phyloP scores from a whole-genome alignment of 2,329 filamentous ascomycete species.

The Phyllosticta paracitricarpa region DNA sequence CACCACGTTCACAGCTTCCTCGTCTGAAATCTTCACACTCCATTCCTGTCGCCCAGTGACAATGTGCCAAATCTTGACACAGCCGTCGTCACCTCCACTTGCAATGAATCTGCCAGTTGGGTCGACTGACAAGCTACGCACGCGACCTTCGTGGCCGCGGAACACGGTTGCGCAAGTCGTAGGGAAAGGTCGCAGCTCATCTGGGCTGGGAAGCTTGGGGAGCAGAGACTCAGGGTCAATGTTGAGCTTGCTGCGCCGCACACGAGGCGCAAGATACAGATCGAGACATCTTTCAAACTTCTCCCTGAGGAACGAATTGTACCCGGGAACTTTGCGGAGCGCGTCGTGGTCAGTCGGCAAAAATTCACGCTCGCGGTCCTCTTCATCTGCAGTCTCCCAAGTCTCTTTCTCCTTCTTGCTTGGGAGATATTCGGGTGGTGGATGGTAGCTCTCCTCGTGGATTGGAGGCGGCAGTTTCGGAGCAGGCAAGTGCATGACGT shows the following conservation, averaged over 20 bases:
- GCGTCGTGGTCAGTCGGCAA: constrained; percentile 74
- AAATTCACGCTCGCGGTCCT: constrained; percentile 85
- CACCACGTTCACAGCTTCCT: constrained; percentile 73
- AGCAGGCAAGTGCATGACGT: constrained; percentile 89
- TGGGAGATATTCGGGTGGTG: constrained; percentile 86
- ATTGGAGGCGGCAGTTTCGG: constrained; percentile 88
- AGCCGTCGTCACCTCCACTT: constrained; percentile 89
- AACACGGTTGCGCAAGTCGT: constrained; percentile 82
- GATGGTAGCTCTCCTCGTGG: constrained; percentile 94
- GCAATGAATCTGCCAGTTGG: constrained; percentile 79
- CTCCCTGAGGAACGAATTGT: constrained; percentile 84
- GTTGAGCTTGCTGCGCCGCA: constrained; percentile 88
- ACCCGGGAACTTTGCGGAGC: constrained; percentile 84
- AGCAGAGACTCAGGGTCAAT: constrained; percentile 90
- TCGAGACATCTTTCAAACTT: constrained; percentile 93
- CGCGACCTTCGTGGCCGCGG: constrained; percentile 76
- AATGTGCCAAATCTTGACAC: constrained; percentile 82
- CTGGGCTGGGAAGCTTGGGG: constrained; percentile 84
- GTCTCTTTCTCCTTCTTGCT: constrained; percentile 70
- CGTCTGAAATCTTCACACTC: constrained; percentile 67
- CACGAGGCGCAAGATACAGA: constrained; percentile 84
- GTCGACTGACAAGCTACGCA: constrained; percentile 75
- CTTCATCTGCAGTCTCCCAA: constrained; percentile 80
- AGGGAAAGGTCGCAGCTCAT: constrained; percentile 91
- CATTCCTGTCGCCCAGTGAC: constrained; percentile 79